phyloP scores from a whole-genome alignment of 345 rosid genomes.

The Linum tenue region DNA sequence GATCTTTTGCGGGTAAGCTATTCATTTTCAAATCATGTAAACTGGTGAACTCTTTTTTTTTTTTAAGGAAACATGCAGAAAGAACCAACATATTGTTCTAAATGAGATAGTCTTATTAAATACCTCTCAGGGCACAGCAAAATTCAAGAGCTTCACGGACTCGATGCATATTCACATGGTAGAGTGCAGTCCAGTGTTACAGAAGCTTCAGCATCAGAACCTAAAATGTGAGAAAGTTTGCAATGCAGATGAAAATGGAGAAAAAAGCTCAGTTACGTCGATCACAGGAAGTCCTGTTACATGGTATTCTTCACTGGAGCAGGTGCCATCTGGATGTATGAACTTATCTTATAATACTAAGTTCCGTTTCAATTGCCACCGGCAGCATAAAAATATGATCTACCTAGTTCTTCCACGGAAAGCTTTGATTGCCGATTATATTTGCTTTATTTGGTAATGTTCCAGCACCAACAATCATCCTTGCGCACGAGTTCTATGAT shows the following conservation, averaged over 20 bases:
- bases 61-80: conserved; percentile 2
- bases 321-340: conserved; percentile 83
- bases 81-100: neutral
- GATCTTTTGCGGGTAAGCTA: conserved; percentile 77
- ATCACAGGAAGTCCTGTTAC: conserved; percentile 59
- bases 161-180: conserved; percentile 74
- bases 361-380: neutral
- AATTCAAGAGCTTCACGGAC: conserved; percentile 62
- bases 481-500: conserved; percentile 93
- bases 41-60: conserved; percentile 11
- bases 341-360: conserved; percentile 8
- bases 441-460: conserved; percentile 18
- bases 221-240: conserved; percentile 54
- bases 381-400: neutral
- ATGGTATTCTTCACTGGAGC: conserved; percentile 73
- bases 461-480: conserved; percentile 70
- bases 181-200: conserved; percentile 77
- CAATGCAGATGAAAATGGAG: conserved; percentile 20
- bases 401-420: neutral
- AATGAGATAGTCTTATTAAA: conserved; percentile 6
- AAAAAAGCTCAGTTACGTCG: conserved; percentile 38
- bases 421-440: conserved; percentile 8
- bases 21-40: conserved; percentile 8
- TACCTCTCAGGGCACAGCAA: conserved; percentile 58
- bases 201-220: conserved; percentile 58